Conservation (phyloP, 441 rosid genomes). For the Sinapis alba region DNA sequence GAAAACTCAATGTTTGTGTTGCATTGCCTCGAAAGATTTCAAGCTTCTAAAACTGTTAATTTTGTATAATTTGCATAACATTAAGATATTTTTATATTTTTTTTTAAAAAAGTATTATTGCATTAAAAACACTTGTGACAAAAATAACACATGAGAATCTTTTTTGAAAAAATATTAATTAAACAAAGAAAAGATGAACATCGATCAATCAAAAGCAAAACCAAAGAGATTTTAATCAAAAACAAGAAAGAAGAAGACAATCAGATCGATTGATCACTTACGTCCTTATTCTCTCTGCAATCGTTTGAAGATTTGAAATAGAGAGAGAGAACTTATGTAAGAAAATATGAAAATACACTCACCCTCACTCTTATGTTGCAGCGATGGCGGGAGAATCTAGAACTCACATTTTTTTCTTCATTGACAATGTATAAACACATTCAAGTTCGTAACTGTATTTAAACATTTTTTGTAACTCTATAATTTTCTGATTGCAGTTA, state of each 20-base stretch:
- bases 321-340: too few relatives aligned
- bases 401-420: too few relatives aligned
- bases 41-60: background rate
- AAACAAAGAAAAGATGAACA: background rate
- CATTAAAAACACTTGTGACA: background rate
- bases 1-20: background rate
- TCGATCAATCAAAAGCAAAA: too few relatives aligned
- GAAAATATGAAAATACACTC: too few relatives aligned
- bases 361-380: too few relatives aligned
- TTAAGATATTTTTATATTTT: background rate
- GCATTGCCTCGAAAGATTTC: background rate
- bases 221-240: too few relatives aligned
- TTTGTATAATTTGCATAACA: background rate
- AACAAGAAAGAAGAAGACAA: background rate
- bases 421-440: too few relatives aligned
- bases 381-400: too few relatives aligned
- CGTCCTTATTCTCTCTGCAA: background rate
- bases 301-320: too few relatives aligned
- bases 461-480: too few relatives aligned
- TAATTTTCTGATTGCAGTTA: too few relatives aligned
- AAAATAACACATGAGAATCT: background rate
- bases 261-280: background rate
- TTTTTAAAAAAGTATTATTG: background rate
- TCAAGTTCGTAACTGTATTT: too few relatives aligned
- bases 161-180: background rate